phyloP scores from a whole-genome alignment of 1,139 yeast genomes.

The Diutina ranongensis region DNA sequence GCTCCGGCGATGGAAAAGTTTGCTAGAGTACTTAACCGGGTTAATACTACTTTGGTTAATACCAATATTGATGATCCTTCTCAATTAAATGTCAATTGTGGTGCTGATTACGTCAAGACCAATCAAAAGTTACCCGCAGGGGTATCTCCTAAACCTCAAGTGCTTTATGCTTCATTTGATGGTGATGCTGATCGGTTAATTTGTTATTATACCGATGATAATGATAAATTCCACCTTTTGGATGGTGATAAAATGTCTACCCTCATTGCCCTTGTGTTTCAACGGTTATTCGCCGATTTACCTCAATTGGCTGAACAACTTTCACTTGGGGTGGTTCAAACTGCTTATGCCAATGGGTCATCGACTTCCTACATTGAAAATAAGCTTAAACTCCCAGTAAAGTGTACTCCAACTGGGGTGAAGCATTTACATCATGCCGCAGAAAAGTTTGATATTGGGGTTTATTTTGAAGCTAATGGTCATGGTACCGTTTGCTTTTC shows the following conservation, averaged over 20 bases:
- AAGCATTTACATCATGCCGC: conserved; percentile 92
- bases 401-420: conserved; percentile 92
- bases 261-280: conserved; percentile 61
- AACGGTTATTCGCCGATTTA: conserved; percentile 33
- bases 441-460: conserved; percentile 73
- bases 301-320: conserved; percentile 26
- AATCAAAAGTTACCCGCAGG: conserved; percentile 68
- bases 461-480: conserved; percentile 98
- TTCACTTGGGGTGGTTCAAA: conserved; percentile 80
- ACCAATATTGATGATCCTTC: conserved; percentile 43
- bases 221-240: conserved; percentile 47
- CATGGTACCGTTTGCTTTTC: conserved; percentile 93
- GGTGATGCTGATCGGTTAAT: conserved; percentile 97
- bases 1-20: conserved; percentile 53
- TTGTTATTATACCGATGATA: conserved; percentile 54
- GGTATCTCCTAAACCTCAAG: conserved; percentile 25
- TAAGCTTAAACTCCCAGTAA: conserved; percentile 61
- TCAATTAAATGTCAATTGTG: conserved; percentile 67
- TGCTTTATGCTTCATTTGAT: conserved; percentile 75
- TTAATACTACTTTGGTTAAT: conserved; percentile 45
- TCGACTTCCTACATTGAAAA: conserved; percentile 65
- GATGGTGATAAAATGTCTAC: conserved; percentile 96
- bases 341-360: conserved; percentile 95
- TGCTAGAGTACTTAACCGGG: conserved; percentile 28
- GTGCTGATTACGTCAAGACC: conserved; percentile 94